A percentile compares a stretch with the other conserved stretches of the same genome.
These are phyloP conservation scores for Candida germanica DNA, from an alignment of 805 yeast genomes.

Conservation along the genomic window DNA sequence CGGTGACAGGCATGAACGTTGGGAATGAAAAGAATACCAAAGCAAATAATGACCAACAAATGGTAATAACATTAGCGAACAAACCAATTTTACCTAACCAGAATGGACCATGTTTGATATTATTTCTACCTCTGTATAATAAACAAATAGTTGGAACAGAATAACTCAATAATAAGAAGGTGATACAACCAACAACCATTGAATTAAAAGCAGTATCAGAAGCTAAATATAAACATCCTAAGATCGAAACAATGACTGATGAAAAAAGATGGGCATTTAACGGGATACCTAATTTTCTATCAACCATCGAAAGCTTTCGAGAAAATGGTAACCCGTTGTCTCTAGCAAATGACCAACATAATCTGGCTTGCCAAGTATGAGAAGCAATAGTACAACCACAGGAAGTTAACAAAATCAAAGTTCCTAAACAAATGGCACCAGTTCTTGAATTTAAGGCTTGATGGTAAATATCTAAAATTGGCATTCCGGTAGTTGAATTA, in stretches of 20 bases:
- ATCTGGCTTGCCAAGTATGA: constrained; percentile 67
- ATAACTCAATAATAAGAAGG: constrained; percentile 57
- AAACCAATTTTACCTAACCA: constrained; percentile 60
- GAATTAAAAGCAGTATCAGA: constrained; percentile 68
- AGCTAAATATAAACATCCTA: constrained; percentile 63
- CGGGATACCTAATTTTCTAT: constrained; percentile 50
- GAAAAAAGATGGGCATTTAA: constrained; percentile 58
- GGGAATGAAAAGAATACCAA: constrained; percentile 66
- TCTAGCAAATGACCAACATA: constrained; percentile 66
- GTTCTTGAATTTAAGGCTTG: constrained; percentile 53
- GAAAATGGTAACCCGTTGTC: constrained; percentile 63
- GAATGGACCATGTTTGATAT: constrained; percentile 60
- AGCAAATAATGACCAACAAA: constrained; percentile 59
- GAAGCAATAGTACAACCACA: constrained; percentile 57
- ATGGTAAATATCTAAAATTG: constrained; percentile 59
- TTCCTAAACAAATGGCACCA: constrained; percentile 53
- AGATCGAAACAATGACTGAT: constrained; percentile 47
- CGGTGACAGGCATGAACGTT: constrained; percentile 55
- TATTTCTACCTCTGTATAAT: constrained; percentile 47
- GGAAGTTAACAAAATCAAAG: constrained; percentile 51
- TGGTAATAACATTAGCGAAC: constrained; percentile 46
- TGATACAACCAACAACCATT: constrained; percentile 58
- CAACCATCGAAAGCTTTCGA: constrained; percentile 46
- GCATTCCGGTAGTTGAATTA: constrained; percentile 54
- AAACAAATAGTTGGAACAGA: constrained; percentile 51